These are phyloP conservation scores for Dentipellis sp. DNA, from an alignment of 768 basidiomycete genomes.

Conservation along the genomic window DNA sequence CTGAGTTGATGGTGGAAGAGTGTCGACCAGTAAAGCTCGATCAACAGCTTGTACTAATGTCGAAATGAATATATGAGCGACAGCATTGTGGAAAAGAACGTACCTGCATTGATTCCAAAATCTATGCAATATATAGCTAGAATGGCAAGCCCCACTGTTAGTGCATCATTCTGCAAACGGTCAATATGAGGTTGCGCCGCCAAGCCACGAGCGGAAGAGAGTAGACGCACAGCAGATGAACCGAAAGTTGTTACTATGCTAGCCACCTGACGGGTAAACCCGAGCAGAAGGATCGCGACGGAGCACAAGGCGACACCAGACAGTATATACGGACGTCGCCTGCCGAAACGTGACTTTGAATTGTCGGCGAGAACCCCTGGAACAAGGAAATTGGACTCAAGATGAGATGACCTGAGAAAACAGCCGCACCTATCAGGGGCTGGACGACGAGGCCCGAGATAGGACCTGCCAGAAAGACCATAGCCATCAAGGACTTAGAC, in stretches of 20 bases:
- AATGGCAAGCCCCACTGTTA: constrained; percentile 76
- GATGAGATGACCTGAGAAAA: background rate
- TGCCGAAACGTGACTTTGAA: constrained; percentile 74
- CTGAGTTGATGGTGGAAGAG: constrained; percentile 63
- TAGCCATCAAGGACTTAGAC: constrained; percentile 77
- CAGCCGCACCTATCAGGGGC: constrained; percentile 65
- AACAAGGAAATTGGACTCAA: background rate
- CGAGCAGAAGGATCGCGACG: constrained; percentile 70
- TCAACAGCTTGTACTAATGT: constrained; percentile 76
- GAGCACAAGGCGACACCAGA: constrained; percentile 57
- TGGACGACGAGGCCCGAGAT: constrained; percentile 87
- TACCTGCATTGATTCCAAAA: constrained; percentile 52
- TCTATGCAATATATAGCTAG: constrained; percentile 59
- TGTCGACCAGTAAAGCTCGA: constrained; percentile 86
- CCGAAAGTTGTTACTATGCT: constrained; percentile 28
- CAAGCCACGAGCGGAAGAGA: background rate
- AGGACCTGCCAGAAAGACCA: constrained; percentile 90
- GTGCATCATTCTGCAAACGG: constrained; percentile 39
- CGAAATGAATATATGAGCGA: background rate
- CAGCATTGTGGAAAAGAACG: constrained; percentile 2
- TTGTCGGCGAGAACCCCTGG: constrained; percentile 69
- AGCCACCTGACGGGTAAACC: constrained; percentile 70
- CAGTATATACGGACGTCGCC: constrained; percentile 83
- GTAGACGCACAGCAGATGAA: constrained; percentile 24
- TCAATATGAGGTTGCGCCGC: constrained; percentile 11